Evolutionary conservation across 805 yeast species (phyloP), one percentile per base, ranked within the genome.

Genomic region (Yarrowia phangngaensis): DNA sequence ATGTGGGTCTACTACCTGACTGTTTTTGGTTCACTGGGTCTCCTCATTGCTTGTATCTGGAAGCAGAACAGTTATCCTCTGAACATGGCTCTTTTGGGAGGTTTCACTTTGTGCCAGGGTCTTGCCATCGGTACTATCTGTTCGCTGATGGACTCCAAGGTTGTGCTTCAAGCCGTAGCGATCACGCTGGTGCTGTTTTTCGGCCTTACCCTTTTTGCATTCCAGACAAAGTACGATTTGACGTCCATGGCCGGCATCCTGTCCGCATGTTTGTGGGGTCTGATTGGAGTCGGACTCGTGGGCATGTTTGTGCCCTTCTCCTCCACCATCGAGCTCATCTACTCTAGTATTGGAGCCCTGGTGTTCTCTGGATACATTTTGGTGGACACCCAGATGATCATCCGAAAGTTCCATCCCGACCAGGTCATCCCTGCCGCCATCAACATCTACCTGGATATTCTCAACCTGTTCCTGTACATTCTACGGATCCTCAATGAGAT

Each of bases 401-500:
- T 87, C 78, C 79, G 82, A 60, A 79, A 77, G 51, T 78, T 72
- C 56, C 82, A 80, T 58, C 80, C 87, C 32, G 95, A 87, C 56
- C 95, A 88, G 56, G 95, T 85, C 59, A 74, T 87, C n/a, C 74
- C 78, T 29, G 90, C 94, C 45, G 78, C 90, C 12, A 78, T 88
- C 60, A 68, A 77, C 56, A 72, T 88, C 54, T 87, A 88, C 63
- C 72, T 87, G 70, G 96, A 87, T 62, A 76, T 86, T 36, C 70
- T 88, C 65, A 87, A 87, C 66, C 71, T 87, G 66, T 88, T 87
- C 69, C 63, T 87, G 55, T 79, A 77, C 65, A 79, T 88, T 53
- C 72, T 87, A 61, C 71, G 94, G 54, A 73, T 86, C 30, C 66
- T 85, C 34, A 64, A 61, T 51, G 53, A 53, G 32, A 54, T 57